phyloP scores from a whole-genome alignment of 2,329 filamentous ascomycete genomes.

The Paraphaeosphaeria minitans region DNA sequence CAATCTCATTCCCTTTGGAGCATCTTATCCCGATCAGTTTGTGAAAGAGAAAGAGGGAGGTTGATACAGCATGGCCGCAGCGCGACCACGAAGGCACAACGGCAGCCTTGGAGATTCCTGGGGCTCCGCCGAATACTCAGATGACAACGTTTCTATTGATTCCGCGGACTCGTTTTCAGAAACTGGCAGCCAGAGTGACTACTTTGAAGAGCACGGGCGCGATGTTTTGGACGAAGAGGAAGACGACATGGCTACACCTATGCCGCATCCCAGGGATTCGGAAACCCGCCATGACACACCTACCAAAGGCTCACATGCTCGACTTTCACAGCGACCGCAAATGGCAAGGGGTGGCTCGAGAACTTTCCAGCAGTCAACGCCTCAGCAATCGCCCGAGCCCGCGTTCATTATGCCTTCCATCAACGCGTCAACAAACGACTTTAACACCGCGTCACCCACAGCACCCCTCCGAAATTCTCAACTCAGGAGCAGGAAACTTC shows the following conservation, averaged over 20 bases:
- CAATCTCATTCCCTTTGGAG: constrained; percentile 1
- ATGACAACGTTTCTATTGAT: constrained; percentile 31
- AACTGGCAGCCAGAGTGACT: constrained; percentile 31
- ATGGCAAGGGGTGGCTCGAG: constrained; percentile 15
- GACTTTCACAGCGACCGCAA: not conserved
- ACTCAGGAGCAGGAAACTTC: constrained; percentile 21
- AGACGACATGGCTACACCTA: constrained; percentile 18
- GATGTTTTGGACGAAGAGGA: constrained; percentile 15
- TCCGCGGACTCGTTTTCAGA: constrained; percentile 29
- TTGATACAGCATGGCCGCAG: constrained; percentile 20
- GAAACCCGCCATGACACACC: constrained; percentile 17
- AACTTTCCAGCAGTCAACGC: constrained; percentile 13
- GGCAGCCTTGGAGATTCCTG: constrained; percentile 43
- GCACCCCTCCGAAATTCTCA: constrained; percentile 32
- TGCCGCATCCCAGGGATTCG: constrained; percentile 18
- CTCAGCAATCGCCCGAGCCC: constrained; percentile 39
- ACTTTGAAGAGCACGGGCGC: constrained; percentile 21
- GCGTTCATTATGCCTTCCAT: constrained; percentile 53
- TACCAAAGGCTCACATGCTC: constrained; percentile 19
- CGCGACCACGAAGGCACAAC: constrained; percentile 23
- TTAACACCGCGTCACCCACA: constrained; percentile 14
- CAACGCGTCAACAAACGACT: constrained; percentile 25
- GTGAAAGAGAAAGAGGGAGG: not conserved
- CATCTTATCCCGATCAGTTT: not conserved
- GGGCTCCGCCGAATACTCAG: constrained; percentile 39